A percentile compares a stretch with the other conserved stretches of the same genome.
These are phyloP conservation scores for Pezicula rhizophila DNA, from an alignment of 2,329 filamentous ascomycete species.

Conservation along the genomic window DNA sequence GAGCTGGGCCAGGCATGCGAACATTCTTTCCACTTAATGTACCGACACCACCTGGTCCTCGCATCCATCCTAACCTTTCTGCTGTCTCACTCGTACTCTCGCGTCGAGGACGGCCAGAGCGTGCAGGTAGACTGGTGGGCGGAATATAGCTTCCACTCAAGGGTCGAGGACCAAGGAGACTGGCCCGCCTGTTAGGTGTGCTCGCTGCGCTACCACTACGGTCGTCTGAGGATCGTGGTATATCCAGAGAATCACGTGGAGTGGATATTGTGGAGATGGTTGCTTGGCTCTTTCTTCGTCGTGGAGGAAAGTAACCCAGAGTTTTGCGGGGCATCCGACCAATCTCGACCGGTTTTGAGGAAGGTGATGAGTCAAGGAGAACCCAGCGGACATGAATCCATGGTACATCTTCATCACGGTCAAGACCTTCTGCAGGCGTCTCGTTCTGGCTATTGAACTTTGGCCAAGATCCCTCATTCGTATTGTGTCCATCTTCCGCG, in stretches of 20 bases:
- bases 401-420: slow-evolving; percentile 53
- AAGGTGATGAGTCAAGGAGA: slow-evolving; percentile 61
- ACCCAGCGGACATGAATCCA: slow-evolving; percentile 93
- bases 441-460: slow-evolving; percentile 9
- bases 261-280: slow-evolving; percentile 62
- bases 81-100: slow-evolving; percentile 29
- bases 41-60: slow-evolving; percentile 82
- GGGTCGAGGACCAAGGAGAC: slow-evolving; percentile 17
- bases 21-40: slow-evolving; percentile 63
- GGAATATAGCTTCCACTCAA: slow-evolving; percentile 24
- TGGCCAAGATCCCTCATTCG: slow-evolving; percentile 20
- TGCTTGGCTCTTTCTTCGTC: slow-evolving; percentile 64
- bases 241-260: slow-evolving; percentile 35
- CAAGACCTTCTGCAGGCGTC: slow-evolving; percentile 21
- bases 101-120: slow-evolving; percentile 17
- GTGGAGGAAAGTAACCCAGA: slow-evolving; percentile 86
- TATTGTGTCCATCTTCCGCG: slow-evolving; percentile 23
- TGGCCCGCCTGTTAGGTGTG: slow-evolving; percentile 18
- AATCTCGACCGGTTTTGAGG: slow-evolving; percentile 69
- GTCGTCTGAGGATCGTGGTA: slow-evolving; percentile 15
- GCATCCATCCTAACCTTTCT: slow-evolving; percentile 56
- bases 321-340: slow-evolving; percentile 73
- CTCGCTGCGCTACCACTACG: slow-evolving; percentile 15
- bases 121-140: slow-evolving; percentile 15
- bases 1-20: slow-evolving; percentile 71